phyloP scores from a whole-genome alignment of 768 basidiomycete species.

The Leccinum subgranulosum region DNA sequence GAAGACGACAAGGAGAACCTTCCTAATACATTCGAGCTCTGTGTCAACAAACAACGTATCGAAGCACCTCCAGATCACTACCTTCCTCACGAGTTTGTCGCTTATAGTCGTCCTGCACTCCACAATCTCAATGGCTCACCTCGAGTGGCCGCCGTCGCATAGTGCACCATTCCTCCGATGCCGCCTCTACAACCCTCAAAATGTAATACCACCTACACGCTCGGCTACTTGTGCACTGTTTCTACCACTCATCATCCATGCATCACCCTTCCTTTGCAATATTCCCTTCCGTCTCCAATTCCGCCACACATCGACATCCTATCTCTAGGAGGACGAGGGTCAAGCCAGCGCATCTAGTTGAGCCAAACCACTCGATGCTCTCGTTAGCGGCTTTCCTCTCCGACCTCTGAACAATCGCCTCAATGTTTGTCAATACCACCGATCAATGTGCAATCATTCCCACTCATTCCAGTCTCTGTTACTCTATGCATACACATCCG shows the following conservation, averaged over 20 bases:
- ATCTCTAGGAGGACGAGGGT: conserved; percentile 32
- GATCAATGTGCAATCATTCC: conserved; percentile 37
- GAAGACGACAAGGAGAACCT: conserved; percentile 84
- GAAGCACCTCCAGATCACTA: conserved; percentile 72
- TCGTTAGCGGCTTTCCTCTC: conserved; percentile 10
- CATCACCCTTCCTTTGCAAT: conserved; percentile 63
- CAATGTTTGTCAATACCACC: conserved; percentile 17
- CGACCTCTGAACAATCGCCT: conserved; percentile 9
- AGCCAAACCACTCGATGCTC: conserved; percentile 21
- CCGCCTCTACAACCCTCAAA: conserved; percentile 59
- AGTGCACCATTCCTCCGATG: conserved; percentile 40
- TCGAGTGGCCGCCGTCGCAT: conserved; percentile 52
- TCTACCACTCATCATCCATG: conserved; percentile 65
- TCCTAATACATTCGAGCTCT: conserved; percentile 65
- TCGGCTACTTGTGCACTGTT: conserved; percentile 60
- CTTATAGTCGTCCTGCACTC: conserved; percentile 74
- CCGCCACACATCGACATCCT: conserved; percentile 49
- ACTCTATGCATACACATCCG: conserved; percentile 55
- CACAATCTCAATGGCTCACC: conserved; percentile 74
- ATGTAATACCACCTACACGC: conserved; percentile 72
- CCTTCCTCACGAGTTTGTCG: conserved; percentile 78
- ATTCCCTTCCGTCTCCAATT: conserved; percentile 40
- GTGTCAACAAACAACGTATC: conserved; percentile 65
- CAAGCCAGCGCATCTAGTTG: conserved; percentile 12
- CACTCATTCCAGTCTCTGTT: conserved; percentile 42